Conservation (phyloP, 1,284 basidiomycete genomes). For the Cutaneotrichosporon dermatis region DNA sequence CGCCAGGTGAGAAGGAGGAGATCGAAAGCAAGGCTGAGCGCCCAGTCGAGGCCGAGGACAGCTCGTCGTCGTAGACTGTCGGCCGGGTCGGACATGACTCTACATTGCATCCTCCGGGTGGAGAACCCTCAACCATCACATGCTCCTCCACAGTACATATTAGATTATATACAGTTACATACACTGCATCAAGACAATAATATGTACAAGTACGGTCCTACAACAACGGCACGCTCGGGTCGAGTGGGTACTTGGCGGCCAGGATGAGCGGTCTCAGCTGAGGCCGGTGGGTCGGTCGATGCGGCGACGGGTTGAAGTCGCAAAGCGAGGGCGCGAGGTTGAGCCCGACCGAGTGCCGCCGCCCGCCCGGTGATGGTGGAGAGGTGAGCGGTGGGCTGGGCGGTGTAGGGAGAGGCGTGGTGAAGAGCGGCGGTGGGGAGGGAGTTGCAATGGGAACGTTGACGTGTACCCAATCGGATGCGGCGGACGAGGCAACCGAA, state of each 20-base stretch:
- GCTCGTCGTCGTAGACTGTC: too few relatives aligned
- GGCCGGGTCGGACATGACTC: too few relatives aligned
- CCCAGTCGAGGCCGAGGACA: too few relatives aligned
- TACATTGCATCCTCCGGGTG: too few relatives aligned
- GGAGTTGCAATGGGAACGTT: background rate
- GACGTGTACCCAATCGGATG: background rate
- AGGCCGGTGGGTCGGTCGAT: background rate
- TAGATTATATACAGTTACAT: background rate
- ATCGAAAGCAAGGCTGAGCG: too few relatives aligned
- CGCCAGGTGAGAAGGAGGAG: constrained; percentile 18
- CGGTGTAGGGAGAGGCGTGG: background rate
- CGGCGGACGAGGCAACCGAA: background rate
- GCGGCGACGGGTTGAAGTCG: background rate
- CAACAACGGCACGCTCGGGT: background rate
- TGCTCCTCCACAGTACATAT: too few relatives aligned
- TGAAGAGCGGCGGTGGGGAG: background rate
- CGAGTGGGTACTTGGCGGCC: background rate
- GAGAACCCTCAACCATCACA: too few relatives aligned
- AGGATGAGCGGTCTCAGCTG: background rate
- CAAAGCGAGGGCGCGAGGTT: background rate
- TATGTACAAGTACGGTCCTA: background rate
- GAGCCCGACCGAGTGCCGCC: background rate
- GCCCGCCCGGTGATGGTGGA: background rate
- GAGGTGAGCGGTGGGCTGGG: background rate
- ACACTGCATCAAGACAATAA: background rate